Conservation (phyloP, 2,329 filamentous ascomycete species). For the Harringtonia lauricola region DNA sequence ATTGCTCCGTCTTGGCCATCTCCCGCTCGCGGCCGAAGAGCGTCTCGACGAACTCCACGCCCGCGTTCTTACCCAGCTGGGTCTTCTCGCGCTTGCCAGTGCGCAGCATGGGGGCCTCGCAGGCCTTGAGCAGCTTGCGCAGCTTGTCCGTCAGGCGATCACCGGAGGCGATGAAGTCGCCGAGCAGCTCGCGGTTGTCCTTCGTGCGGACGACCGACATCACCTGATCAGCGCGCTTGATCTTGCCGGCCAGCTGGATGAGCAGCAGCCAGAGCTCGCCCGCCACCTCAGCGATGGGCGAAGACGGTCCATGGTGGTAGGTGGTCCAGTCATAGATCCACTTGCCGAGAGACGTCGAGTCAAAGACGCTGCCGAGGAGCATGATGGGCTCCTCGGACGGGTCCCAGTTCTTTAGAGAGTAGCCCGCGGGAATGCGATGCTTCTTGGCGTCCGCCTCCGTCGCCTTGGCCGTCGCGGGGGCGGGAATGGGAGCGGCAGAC, state of each 20-base stretch:
- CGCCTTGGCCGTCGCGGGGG: slow-evolving; percentile 26
- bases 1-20: slow-evolving; percentile 78
- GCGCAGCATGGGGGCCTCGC: slow-evolving; percentile 92
- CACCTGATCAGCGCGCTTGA: slow-evolving; percentile 79
- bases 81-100: slow-evolving; percentile 63
- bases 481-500: slow-evolving; percentile 18
- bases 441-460: slow-evolving; percentile 48
- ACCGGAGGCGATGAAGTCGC: slow-evolving; percentile 84
- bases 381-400: slow-evolving; percentile 88
- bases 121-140: slow-evolving; percentile 76
- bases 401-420: slow-evolving; percentile 98
- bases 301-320: slow-evolving; percentile 71
- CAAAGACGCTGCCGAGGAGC: slow-evolving; percentile 88
- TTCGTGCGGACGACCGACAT: slow-evolving; percentile 58
- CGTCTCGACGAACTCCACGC: slow-evolving; percentile 89
- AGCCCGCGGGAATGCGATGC: slow-evolving; percentile 75
- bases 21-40: slow-evolving; percentile 90
- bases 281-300: slow-evolving; percentile 80
- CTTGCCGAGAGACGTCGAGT: slow-evolving; percentile 93
- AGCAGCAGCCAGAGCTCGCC: slow-evolving; percentile 92
- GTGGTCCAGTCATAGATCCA: slow-evolving; percentile 99
- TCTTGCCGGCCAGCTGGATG: slow-evolving; percentile 86
- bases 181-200: slow-evolving; percentile 69
- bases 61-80: slow-evolving; percentile 82
- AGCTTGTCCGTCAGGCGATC: slow-evolving; percentile 80